Percentiles rank a stretch among this genome's conserved stretches.
These are phyloP conservation scores for Sechiopsis laciniata DNA, from an alignment of 306 rosid species.

Conservation along the genomic window DNA sequence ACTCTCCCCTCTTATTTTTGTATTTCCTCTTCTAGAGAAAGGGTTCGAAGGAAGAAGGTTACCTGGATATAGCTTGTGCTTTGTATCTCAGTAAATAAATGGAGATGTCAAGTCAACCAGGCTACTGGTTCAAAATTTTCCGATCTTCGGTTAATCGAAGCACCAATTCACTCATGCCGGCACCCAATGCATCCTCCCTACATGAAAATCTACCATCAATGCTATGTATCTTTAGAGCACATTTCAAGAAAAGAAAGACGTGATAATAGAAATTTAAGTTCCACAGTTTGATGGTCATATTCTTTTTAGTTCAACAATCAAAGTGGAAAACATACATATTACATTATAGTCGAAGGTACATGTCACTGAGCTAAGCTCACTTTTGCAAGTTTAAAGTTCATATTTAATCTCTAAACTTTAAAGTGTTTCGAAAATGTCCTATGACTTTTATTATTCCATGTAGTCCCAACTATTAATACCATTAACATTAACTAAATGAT, in stretches of 20 bases:
- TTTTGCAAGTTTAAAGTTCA: too few relatives aligned
- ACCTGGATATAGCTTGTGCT: conserved; percentile 8
- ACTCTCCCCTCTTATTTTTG: conserved; percentile 10
- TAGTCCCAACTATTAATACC: neutral
- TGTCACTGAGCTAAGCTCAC: too few relatives aligned
- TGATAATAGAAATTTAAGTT: too few relatives aligned
- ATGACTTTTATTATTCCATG: neutral
- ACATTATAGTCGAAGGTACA: too few relatives aligned
- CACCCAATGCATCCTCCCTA: conserved; percentile 14
- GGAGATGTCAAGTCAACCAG: conserved; percentile 12
- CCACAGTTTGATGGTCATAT: too few relatives aligned
- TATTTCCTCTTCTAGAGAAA: conserved; percentile 16
- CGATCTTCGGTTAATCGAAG: conserved; percentile 5
- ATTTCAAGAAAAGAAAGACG: too few relatives aligned
- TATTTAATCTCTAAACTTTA: too few relatives aligned
- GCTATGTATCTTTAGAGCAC: neutral
- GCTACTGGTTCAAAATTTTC: neutral
- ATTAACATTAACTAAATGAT: neutral
- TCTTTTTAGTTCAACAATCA: too few relatives aligned
- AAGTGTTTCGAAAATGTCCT: too few relatives aligned
- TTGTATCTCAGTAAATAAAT: conserved; percentile 11
- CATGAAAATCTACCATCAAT: neutral
- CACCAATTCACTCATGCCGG: neutral
- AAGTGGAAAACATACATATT: too few relatives aligned
- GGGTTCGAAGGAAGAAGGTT: conserved; percentile 14